Percentiles rank a stretch among this genome's conserved stretches.
phyloP scores from a whole-genome alignment of 2,329 filamentous ascomycete genomes.

The Aspergillus niger region DNA sequence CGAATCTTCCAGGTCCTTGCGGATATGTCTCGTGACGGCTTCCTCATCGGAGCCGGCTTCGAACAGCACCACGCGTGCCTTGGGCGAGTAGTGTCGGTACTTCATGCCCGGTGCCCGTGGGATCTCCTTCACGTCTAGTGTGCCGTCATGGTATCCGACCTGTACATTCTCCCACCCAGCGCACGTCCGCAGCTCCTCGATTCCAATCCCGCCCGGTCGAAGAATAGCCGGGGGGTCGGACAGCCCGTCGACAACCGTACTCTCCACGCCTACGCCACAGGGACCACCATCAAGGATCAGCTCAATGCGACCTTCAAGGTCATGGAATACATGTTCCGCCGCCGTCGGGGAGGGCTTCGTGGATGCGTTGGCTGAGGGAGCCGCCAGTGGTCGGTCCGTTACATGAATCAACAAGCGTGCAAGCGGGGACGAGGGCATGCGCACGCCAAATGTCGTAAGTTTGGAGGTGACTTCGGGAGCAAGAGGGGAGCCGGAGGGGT shows the following conservation, averaged over 20 bases:
- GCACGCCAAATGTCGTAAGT: conserved; percentile 79
- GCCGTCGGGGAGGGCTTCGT: conserved; percentile 91
- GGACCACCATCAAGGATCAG: conserved; percentile 86
- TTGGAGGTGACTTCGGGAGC: conserved; percentile 92
- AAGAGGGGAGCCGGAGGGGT: conserved; percentile 68
- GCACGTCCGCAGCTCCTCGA: conserved; percentile 74
- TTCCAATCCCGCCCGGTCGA: conserved; percentile 80
- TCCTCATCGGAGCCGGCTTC: conserved; percentile 55
- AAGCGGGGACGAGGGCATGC: conserved; percentile 84
- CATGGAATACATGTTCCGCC: conserved; percentile 84
- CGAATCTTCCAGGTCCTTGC: conserved; percentile 34
- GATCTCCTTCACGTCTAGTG: conserved; percentile 63
- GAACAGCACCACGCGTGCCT: conserved; percentile 80
- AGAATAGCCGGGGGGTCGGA: conserved; percentile 78
- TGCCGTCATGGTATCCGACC: conserved; percentile 76
- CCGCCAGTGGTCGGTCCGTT: conserved; percentile 77
- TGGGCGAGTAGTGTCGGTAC: conserved; percentile 95
- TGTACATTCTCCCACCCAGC: conserved; percentile 78
- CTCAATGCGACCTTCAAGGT: conserved; percentile 78
- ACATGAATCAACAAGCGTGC: conserved; percentile 84
- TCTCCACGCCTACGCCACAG: conserved; percentile 89
- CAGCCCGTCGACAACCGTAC: conserved; percentile 92
- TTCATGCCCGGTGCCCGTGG: conserved; percentile 97
- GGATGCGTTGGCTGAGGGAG: conserved; percentile 90
- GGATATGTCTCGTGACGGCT: conserved; percentile 35